Evolutionary conservation across 768 basidiomycete genomes (phyloP).

Genomic region (Agaricus blazei): DNA sequence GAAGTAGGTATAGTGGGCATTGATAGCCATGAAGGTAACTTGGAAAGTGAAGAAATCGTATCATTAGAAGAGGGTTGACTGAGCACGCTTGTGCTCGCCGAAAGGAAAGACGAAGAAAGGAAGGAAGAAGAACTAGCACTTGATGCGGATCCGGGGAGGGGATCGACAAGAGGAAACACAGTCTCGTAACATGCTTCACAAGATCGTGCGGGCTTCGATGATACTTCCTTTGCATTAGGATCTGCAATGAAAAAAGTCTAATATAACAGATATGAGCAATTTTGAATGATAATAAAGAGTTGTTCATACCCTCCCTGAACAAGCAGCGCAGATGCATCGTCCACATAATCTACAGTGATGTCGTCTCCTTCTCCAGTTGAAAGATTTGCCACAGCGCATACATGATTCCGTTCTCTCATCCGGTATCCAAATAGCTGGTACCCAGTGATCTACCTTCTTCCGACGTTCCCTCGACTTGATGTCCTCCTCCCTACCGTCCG

Average conservation of each 20-base stretch:
- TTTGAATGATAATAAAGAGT: slow-evolving; percentile 4
- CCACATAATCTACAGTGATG: slow-evolving; percentile 90
- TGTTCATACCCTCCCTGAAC: slow-evolving; percentile 65
- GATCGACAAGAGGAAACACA: slow-evolving; percentile 66
- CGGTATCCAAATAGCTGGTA: slow-evolving; percentile 91
- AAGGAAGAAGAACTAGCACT: slow-evolving; percentile 4
- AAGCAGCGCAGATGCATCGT: slow-evolving; percentile 77
- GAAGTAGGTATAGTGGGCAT: slow-evolving; percentile 45
- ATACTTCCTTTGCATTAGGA: slow-evolving; percentile 33
- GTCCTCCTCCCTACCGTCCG: slow-evolving; percentile 11
- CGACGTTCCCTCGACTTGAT: slow-evolving; percentile 29
- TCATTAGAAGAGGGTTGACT: slow-evolving; percentile 17
- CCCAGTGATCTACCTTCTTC: slow-evolving; percentile 71
- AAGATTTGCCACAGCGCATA: slow-evolving; percentile 76
- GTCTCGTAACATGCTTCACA: slow-evolving; percentile 86
- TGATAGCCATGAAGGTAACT: slow-evolving; percentile 50
- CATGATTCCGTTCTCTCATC: slow-evolving; percentile 79
- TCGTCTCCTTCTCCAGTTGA: slow-evolving; percentile 73
- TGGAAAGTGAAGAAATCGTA: slow-evolving; percentile 46
- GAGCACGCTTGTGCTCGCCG: background rate
- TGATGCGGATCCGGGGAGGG: slow-evolving; percentile 13
- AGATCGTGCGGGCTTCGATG: slow-evolving; percentile 61
- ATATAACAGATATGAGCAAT: background rate
- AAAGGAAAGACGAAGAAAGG: background rate
- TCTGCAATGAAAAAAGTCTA: slow-evolving; percentile 86